Evolutionary conservation across 345 rosid genomes (phyloP).

Genomic region (Eucalyptus curtisii): DNA sequence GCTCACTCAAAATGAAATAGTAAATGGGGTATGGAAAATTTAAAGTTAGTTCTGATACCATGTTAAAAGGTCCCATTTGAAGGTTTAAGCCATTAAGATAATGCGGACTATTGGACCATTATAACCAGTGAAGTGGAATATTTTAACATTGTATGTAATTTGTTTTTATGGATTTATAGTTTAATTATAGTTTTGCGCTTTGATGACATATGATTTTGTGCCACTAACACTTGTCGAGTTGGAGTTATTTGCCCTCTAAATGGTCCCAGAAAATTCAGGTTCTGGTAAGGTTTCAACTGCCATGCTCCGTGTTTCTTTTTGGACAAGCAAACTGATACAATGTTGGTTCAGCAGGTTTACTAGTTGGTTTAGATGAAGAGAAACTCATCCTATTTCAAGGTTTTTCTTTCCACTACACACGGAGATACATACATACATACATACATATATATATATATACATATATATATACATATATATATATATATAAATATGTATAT

Average conservation of each 20-base stretch:
- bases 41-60: neutral
- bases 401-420: too few species aligned
- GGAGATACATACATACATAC: too few species aligned
- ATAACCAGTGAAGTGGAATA: neutral
- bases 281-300: neutral
- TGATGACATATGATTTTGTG: neutral
- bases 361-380: too few species aligned
- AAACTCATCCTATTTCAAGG: too few species aligned
- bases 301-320: neutral
- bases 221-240: neutral
- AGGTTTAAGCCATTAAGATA: neutral
- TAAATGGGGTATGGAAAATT: neutral
- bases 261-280: neutral
- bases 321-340: neutral
- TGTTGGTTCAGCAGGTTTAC: neutral
- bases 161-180: neutral
- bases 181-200: neutral
- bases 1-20: neutral
- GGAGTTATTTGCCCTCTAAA: neutral
- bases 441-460: too few species aligned
- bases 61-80: neutral
- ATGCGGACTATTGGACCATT: neutral
- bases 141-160: neutral
- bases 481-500: too few species aligned
- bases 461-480: too few species aligned